These are phyloP conservation scores for Boletus patriciae DNA, from an alignment of 768 basidiomycete species.

Conservation along the genomic window DNA sequence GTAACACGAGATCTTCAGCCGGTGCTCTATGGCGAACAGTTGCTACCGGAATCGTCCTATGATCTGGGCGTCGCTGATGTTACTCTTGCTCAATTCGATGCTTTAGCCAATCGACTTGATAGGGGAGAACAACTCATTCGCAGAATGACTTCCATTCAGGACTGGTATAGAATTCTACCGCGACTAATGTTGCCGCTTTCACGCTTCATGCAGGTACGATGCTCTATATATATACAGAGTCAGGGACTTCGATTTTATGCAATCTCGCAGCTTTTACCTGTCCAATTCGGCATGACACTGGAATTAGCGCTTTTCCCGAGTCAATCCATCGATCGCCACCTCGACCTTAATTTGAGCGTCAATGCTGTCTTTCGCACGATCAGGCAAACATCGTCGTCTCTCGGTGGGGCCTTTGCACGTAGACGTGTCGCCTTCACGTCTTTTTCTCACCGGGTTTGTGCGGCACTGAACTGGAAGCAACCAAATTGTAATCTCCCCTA, in stretches of 20 bases:
- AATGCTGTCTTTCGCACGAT: slow-evolving; percentile 84
- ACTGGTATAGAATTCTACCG: slow-evolving; percentile 50
- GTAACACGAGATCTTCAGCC: slow-evolving; percentile 92
- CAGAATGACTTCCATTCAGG: slow-evolving; percentile 31
- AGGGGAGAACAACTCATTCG: slow-evolving; percentile 41
- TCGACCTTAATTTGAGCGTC: slow-evolving; percentile 79
- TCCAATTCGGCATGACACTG: slow-evolving; percentile 70
- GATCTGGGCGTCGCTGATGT: slow-evolving; percentile 84
- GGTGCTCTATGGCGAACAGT: slow-evolving; percentile 77
- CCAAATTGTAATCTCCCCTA: slow-evolving; percentile 73
- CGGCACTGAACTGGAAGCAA: slow-evolving; percentile 97
- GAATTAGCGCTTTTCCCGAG: slow-evolving; percentile 70
- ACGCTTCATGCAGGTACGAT: slow-evolving; percentile 68
- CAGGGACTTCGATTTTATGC: slow-evolving; percentile 7
- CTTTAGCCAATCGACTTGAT: slow-evolving; percentile 55
- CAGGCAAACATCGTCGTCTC: slow-evolving; percentile 60
- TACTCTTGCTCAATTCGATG: slow-evolving; percentile 76
- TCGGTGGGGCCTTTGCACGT: slow-evolving; percentile 53
- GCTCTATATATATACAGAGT: slow-evolving; percentile 3
- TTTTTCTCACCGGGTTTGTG: slow-evolving; percentile 86
- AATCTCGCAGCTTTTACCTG: slow-evolving; percentile 52
- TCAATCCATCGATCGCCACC: slow-evolving; percentile 47
- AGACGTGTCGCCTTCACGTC: slow-evolving; percentile 90
- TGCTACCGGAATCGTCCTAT: slow-evolving; percentile 68
- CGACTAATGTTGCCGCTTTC: slow-evolving; percentile 70